Base-by-base conservation (phyloP, 805 yeast genomes). In the Candida pini region DNA sequence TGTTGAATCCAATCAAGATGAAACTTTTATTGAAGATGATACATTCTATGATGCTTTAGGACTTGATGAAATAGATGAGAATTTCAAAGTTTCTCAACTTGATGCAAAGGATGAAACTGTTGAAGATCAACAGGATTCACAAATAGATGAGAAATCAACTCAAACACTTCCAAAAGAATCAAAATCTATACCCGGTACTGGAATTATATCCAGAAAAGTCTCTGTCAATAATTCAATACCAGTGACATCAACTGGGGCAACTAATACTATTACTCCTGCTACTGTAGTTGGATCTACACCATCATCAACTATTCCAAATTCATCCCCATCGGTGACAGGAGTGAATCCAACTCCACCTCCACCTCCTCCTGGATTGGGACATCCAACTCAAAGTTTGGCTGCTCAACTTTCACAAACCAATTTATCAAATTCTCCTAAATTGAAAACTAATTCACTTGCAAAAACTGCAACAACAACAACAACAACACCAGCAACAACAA, bases 1-100 rank as follows among this genome's bases (percentile, higher is more conserved):
- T 58, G 92, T 92, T 20, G 97, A 92, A 48, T 83, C 87, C 43
- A 90, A 90, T 54, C 92, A 83, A 58, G 96, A 88, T 36, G 89
- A 79, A 4, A 96, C 89, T 51, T 90, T 88, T 57, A 81, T 89
- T 22, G 97, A 88, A 53, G 95, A 90, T 58, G 96, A 89, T 48
- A 88, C 86, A 10, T 75, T 90, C 41, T 92, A 90, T 60, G 97
- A 92, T 47, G 86, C 79, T 40, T 70, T 92, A 48, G 88, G 81
- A 28, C 71, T 88, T 28, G 78, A 70, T 39, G 81, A 77, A 21
- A 46, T 54, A 23, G 64, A 60, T 28, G 64, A 57, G 28, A 44
- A 43, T 30, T 53, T 47, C 39, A 47, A 45, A 18, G 49, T 51
- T 12, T 43, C 52, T 26, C 54, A 33, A 18, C 24, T 43, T 8